Percentiles rank a stretch among this genome's conserved stretches.
Conservation (phyloP, 108 stramenopile species). For the Stephanodiscus minutulus region DNA sequence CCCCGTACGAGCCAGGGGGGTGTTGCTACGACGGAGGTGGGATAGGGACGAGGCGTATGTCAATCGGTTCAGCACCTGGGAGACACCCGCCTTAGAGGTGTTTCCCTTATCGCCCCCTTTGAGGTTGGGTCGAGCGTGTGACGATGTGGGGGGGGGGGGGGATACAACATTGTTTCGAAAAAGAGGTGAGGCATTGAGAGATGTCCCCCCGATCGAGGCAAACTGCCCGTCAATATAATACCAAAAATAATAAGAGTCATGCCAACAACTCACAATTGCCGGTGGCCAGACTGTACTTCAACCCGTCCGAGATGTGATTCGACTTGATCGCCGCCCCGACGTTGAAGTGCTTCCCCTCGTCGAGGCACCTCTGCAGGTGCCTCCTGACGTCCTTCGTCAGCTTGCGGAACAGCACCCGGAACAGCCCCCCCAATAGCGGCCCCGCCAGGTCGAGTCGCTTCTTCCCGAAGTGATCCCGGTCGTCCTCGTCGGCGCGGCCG, state of each 20-base stretch:
- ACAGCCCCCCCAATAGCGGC: slow-evolving; percentile 93
- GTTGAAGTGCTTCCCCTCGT: slow-evolving; percentile 96
- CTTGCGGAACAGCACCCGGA: slow-evolving; percentile 94
- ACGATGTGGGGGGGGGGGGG: slow-evolving; percentile 10
- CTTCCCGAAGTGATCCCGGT: slow-evolving; percentile 99
- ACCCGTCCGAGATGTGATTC: slow-evolving; percentile 93
- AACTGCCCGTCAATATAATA: not conserved
- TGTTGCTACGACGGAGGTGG: slow-evolving; percentile 98
- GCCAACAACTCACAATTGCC: slow-evolving; percentile 91
- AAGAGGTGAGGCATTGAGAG: not conserved
- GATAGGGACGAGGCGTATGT: slow-evolving; percentile 98
- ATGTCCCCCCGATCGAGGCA: not conserved
- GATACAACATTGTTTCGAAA: not conserved
- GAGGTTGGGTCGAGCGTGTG: slow-evolving; percentile 3
- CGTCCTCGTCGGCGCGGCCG: slow-evolving; percentile 95
- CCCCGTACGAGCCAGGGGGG: slow-evolving; percentile 96
- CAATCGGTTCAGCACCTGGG: slow-evolving; percentile 97
- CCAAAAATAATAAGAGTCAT: not conserved
- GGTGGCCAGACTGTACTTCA: slow-evolving; percentile 98
- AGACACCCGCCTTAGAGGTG: slow-evolving; percentile 95
- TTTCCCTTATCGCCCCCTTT: slow-evolving; percentile 94
- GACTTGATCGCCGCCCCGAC: slow-evolving; percentile 95
- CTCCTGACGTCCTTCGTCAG: slow-evolving; percentile 92
- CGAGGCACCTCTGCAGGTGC: slow-evolving; percentile 94
- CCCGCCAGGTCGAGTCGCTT: slow-evolving; percentile 99